Conservation (phyloP, 176 grass and related monocot genomes). For the Hordeum marinum region DNA sequence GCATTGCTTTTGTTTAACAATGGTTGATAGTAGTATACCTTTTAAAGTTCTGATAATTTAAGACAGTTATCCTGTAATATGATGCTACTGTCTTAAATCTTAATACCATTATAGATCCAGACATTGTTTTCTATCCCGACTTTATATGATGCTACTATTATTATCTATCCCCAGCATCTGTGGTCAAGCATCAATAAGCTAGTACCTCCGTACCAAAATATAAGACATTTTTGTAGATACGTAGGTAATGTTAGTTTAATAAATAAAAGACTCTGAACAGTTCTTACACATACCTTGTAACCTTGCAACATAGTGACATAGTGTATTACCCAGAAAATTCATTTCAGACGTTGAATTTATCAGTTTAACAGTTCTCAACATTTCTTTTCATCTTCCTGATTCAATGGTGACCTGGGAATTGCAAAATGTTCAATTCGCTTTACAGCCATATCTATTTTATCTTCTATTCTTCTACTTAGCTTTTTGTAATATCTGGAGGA, state of each 20-base stretch:
- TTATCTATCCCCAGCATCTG: background rate
- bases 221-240: no score
- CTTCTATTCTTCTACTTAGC: background rate
- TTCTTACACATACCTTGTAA: background rate
- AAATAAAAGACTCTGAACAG: background rate
- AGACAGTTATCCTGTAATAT: background rate
- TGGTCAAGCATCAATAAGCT: background rate
- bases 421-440: background rate
- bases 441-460: background rate
- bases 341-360: no score
- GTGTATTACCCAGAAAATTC: no score
- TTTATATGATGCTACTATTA: background rate
- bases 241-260: background rate
- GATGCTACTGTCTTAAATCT: background rate
- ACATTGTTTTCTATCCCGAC: background rate
- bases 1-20: background rate
- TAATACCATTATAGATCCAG: background rate
- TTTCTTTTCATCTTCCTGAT: background rate
- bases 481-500: background rate
- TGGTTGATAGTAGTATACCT: background rate
- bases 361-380: background rate
- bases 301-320: background rate
- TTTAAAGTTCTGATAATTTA: background rate
- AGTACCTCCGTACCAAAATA: no score
- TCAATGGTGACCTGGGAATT: background rate